Evolutionary conservation across 1,139 yeast species (phyloP), one percentile per base, ranked within the genome.

Genomic region (Scheffersomyces lignicola): DNA sequence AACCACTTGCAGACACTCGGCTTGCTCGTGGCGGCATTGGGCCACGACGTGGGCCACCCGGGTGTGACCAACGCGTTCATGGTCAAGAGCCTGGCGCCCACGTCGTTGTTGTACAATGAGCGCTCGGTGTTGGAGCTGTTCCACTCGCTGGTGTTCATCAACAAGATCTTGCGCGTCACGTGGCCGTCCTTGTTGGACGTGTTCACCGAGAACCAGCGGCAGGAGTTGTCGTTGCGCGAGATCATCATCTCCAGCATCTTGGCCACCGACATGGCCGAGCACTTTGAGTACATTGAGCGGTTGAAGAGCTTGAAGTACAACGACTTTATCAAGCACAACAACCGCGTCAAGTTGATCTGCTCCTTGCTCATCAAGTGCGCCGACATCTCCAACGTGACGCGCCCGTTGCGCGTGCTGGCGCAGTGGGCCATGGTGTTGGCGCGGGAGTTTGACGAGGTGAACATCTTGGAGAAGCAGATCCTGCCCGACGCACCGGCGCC

Each of bases 31-130:
- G 87, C 96, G 1, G 95, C 96, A 1, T 65, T 90, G 33, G 97
- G 98, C 32, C 98, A 92, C 60, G 98, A 92, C 59, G 81, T 87
- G 21, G 96, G 96, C 14, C 98, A 92, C 58, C 97, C 98, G 0
- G 98, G 97, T 1, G 81, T 89, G 13, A 88, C 95, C 9, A 88
- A 89, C 58, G 78, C 80, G 29, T 81, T 88, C 45, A 64, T 90
- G 60, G 69, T 73, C 21, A 67, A 75, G 40, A 59, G 78, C 47
- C 60, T 73, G n/a, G 75, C 95, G 0, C 89, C 90, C 7, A 67
- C 87, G 17, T 78, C 94, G 2, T 58, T 60, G 36, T 53, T 77
- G 12, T 88, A 79, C 60, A 69, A 79, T 39, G 81, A 80, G 44
- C 64, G 78, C 39, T 82, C 92, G 8, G 85, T 86, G 1, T 68